Conservation (phyloP, 2,329 filamentous ascomycete species). For the Trichoderma cornu-damae region DNA sequence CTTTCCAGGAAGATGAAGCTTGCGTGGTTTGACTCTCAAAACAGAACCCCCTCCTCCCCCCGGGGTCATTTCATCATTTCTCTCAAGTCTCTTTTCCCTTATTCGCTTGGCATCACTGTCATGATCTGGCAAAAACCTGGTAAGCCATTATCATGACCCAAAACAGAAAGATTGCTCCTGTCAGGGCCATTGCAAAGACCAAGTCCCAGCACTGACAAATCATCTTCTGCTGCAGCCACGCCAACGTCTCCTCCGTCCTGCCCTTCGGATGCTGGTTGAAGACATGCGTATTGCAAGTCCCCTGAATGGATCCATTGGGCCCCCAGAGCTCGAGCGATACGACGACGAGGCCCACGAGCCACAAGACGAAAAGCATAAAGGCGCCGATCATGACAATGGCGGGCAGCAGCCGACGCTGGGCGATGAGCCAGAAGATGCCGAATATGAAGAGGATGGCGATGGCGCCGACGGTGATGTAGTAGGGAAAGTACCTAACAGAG, state of each 20-base stretch:
- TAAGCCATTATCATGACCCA: conserved; percentile 66
- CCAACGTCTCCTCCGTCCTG: conserved; percentile 50
- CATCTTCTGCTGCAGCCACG: conserved; percentile 58
- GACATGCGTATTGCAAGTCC: conserved; percentile 55
- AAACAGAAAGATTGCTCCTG: conserved; percentile 56
- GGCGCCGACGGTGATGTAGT: conserved; percentile 54
- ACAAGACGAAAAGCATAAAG: conserved; percentile 63
- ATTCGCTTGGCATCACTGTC: neutral
- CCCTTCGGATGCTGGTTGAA: conserved; percentile 48
- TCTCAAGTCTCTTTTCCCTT: neutral
- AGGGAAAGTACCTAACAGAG: conserved; percentile 59
- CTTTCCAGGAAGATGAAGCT: neutral
- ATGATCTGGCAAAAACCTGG: conserved; percentile 53
- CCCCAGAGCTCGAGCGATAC: conserved; percentile 60
- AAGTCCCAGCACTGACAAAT: conserved; percentile 64
- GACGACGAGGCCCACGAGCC: conserved; percentile 60
- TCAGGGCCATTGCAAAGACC: conserved; percentile 57
- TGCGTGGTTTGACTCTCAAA: neutral
- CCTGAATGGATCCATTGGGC: conserved; percentile 51
- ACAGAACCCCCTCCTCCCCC: neutral
- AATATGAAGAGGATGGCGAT: conserved; percentile 64
- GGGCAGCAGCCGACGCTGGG: conserved; percentile 54
- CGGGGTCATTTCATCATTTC: no score
- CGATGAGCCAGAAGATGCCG: conserved; percentile 58
- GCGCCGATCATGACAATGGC: conserved; percentile 59